These are phyloP conservation scores for Stachybotrys elegans DNA, from an alignment of 2,329 filamentous ascomycete genomes.

Conservation along the genomic window DNA sequence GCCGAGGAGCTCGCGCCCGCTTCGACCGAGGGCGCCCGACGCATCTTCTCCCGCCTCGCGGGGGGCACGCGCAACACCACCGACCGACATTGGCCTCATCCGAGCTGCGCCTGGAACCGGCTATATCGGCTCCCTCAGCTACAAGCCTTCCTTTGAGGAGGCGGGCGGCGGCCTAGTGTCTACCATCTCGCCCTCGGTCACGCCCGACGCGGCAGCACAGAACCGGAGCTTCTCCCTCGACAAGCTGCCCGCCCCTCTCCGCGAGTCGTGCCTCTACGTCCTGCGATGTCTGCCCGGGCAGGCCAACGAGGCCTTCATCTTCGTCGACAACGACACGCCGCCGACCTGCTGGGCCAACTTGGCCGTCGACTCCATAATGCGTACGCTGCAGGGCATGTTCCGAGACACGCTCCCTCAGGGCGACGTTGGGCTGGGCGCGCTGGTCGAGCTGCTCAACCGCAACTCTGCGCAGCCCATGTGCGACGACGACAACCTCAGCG, in stretches of 20 bases:
- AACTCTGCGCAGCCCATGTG: constrained; percentile 31
- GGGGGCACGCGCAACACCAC: background rate
- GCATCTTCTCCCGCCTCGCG: too few relatives aligned
- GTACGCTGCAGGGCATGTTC: constrained; percentile 26
- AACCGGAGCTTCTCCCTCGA: constrained; percentile 8
- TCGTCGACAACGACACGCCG: constrained; percentile 10
- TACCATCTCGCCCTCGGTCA: constrained; percentile 22
- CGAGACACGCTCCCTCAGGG: constrained; percentile 19
- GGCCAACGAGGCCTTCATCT: constrained; percentile 14
- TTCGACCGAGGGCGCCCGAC: constrained; percentile 2
- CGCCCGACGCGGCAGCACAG: constrained; percentile 6
- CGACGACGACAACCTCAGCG: constrained; percentile 25
- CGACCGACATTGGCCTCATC: background rate
- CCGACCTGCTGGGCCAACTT: constrained; percentile 25
- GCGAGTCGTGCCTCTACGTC: constrained; percentile 31
- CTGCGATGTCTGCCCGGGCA: constrained; percentile 29
- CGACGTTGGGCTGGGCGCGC: constrained; percentile 26
- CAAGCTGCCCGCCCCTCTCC: constrained; percentile 19
- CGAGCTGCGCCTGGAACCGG: constrained; percentile 18
- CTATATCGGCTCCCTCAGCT: constrained; percentile 41
- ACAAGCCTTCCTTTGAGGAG: constrained; percentile 35
- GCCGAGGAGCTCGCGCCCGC: constrained; percentile 5
- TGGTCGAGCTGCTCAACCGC: constrained; percentile 29
- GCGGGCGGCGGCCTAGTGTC: constrained; percentile 34
- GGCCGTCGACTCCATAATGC: constrained; percentile 21